Base-by-base conservation (phyloP, 2,329 filamentous ascomycete genomes). In the Botrytis porri region DNA sequence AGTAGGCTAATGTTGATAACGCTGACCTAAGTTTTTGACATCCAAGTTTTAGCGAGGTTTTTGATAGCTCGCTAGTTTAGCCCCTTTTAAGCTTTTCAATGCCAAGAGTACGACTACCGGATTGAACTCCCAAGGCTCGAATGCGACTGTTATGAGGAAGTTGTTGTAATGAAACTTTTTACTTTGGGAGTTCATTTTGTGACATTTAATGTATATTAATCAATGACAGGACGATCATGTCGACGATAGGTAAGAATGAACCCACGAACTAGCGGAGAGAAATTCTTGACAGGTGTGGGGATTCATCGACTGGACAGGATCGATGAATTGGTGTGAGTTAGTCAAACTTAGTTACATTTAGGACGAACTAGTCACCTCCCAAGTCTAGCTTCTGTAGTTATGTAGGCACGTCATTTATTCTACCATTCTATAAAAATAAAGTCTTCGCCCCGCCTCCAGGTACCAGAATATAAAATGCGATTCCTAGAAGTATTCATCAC, bases 161-260 rank as follows among this genome's bases (percentile, higher is more conserved):
- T 18, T n/a, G 8, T 3, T 37, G 3, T 12, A 1, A 25, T 29
- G 12, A 1, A 9, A 3, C 3, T 1, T 10, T 22, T 8, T 20
- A 20, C 5, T 14, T n/a, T 20, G 10, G 9, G 8, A 35, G 14
- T 18, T 39, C 0, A 29, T 0, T n/a, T 16, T 25, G 32, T 18
- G 20, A 25, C 6, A 1, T 45, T 45, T 5, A 62, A n/a, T 1
- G 0, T 63, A 22, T 22, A 2, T 12, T 43, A 35, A 35, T 65
- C 22, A 29, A 25, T 35, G 20, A 32, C n/a, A 32, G 61, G 41
- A 20, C 2, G 39, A 64, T 4, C 12, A 43, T 29, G 8, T 7
- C 6, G 8, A 14, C 6, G 1, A 10, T 32, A 29, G 61, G 25
- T 9, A 20, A 39, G n/a, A 32, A 45, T 6, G n/a, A 25, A 29